Base-by-base conservation (phyloP, 2,329 filamentous ascomycete species). In the Albifimbria verrucaria region DNA sequence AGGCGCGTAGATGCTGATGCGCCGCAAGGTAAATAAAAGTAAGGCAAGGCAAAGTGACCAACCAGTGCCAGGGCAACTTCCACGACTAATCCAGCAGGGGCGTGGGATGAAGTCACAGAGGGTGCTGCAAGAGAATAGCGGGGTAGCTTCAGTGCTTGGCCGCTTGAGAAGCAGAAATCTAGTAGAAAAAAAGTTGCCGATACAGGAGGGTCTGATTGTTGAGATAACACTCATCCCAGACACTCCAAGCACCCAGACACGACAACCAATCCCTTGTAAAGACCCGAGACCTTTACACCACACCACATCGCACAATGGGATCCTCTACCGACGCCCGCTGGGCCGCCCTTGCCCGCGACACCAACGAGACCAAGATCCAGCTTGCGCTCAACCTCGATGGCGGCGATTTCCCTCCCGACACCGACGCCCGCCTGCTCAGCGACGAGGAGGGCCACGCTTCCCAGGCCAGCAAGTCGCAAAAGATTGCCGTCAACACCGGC, bases 321-420 rank as follows among this genome's bases (percentile, higher is more conserved):
- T 56, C 65, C 43, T 45, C 65, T 44, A 52, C 59, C 26, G 52
- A 64, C 50, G 67, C 73, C 43, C 89, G 93, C 68, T 90, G 87
- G 71, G 86, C 90, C 49, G 83, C 87, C 51, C 77, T 97, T 63
- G 86, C 88, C 59, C 91, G 94, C 70, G 88, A 93, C 73, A 99
- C 94, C 66, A 97, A 97, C 77, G 94, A 99, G 78, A 99, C 94
- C 69, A 96, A 95, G 71, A 96, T 99, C 72, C 87, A 94, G 69
- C 81, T 97, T 58, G 90, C 90, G 39, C 81, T 99, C 63, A 96
- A 94, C 75, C 83, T 99, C 56, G 94, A 99, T 73, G 94, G 94
- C 68, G 94, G 93, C 65, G 79, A 78, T 42, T 88, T 90, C 68
- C 85, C 88, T 23, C 77, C 82, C 15, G 80, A 87, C 39, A 83